Base-by-base conservation (phyloP, 148 eudicot genomes). In the Rhododendron mucronatum region DNA sequence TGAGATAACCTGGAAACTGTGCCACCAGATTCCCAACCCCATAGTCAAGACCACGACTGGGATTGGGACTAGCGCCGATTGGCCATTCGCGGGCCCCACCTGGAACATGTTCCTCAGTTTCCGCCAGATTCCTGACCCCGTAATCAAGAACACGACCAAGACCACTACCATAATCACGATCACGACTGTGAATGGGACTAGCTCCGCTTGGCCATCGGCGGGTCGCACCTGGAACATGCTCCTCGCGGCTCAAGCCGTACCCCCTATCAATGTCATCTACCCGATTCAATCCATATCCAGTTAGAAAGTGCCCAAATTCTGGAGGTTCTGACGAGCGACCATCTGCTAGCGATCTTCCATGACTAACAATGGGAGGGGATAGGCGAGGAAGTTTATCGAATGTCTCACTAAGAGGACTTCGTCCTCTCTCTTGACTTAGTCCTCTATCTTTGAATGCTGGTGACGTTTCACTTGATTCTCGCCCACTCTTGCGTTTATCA, bases 321-420 rank as follows among this genome's bases (percentile, higher is more conserved):
- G 14, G 39, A 79, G 33, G 88, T 39, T 69, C 74, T 3, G 74
- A 67, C 4, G 14, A 67, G 10, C 30, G 30, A 67, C 18, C 76
- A 71, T 71, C 76, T 71, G 44, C 79, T 39, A 39, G 47, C 18
- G 48, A 37, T 75, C 79, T 75, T 35, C 79, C 48, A 39, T 13
- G 85, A 78, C 35, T 86, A 83, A 80, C 48, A 44, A 67, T 69
- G 73, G 73, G 69, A 7, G 92, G 87, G 18, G 89, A 85, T 41
- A 83, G 91, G 86, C 21, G 59, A 69, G 88, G 79, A 37, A 83
- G 82, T 86, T 71, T 75, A 41, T 74, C 81, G 13, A 16, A 21
- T 45, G 16, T 74, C 75, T 37, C 80, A 14, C 74, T 86, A 41
- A 78, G n/a, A 47, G 85, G 39, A 71, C 76, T 71, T 14, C 15